Evolutionary conservation across 208 protist genomes (phyloP).

Genomic region (Acanthamoeba royreba): DNA sequence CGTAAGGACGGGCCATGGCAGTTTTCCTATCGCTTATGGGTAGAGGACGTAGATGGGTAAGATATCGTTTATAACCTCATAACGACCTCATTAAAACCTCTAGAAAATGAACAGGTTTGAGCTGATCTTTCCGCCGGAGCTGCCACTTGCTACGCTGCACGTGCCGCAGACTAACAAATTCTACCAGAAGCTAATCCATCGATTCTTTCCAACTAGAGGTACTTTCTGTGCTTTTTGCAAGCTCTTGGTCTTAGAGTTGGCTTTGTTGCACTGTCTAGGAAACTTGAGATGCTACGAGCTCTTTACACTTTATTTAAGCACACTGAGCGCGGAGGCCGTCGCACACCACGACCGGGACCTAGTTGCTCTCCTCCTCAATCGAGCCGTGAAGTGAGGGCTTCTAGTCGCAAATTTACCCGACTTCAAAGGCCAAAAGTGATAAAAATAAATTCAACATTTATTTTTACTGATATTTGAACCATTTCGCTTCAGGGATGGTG

Average conservation of each 20-base stretch:
- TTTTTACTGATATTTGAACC: neutral
- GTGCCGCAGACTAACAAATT: neutral
- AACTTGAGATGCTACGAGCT: slow-evolving; percentile 27
- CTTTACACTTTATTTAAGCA: slow-evolving; percentile 19
- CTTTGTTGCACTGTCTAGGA: neutral
- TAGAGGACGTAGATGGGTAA: slow-evolving; percentile 27
- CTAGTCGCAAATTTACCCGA: too few relatives aligned
- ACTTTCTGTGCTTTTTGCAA: neutral
- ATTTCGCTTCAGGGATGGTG: neutral
- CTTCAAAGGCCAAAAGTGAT: neutral
- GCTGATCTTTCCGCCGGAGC: neutral
- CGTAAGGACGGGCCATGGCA: slow-evolving; percentile 35
- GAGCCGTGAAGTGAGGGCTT: neutral
- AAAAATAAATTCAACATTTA: neutral
- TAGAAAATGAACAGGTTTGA: neutral
- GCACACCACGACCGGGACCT: slow-evolving; percentile 2
- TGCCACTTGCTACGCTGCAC: neutral
- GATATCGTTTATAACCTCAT: neutral
- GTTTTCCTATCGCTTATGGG: slow-evolving; percentile 16
- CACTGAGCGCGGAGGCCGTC: neutral
- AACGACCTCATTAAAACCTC: neutral
- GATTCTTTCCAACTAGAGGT: neutral
- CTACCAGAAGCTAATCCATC: neutral
- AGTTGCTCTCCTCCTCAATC: neutral
- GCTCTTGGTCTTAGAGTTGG: neutral